A percentile compares a stretch with the other conserved stretches of the same genome.
phyloP scores from a whole-genome alignment of 2,329 filamentous ascomycete genomes.

The Xylariaceae sp. region DNA sequence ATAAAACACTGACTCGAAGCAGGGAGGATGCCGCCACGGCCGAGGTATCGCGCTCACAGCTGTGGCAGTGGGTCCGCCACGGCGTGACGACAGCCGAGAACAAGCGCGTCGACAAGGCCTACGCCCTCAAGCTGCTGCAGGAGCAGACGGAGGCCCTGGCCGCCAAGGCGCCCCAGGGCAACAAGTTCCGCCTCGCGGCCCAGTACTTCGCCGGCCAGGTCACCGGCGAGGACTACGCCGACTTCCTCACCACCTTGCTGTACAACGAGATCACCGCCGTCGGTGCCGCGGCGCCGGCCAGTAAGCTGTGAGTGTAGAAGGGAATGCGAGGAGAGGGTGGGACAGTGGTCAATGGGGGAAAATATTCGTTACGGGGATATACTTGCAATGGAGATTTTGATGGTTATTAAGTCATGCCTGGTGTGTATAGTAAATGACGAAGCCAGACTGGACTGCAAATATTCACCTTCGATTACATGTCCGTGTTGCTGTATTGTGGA shows the following conservation, averaged over 20 bases:
- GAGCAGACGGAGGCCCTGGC: conserved; percentile 77
- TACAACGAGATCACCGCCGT: conserved; percentile 32
- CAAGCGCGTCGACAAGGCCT: conserved; percentile 89
- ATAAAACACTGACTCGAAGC: conserved; percentile 2
- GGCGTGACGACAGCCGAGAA: conserved; percentile 76
- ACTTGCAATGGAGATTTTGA: too few relatives aligned
- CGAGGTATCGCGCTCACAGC: conserved; percentile 88
- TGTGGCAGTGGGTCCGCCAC: conserved; percentile 91
- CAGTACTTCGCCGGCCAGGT: conserved; percentile 92
- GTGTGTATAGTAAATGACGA: too few relatives aligned
- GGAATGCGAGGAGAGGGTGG: not conserved
- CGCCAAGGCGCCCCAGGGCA: conserved; percentile 73
- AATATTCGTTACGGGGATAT: too few relatives aligned
- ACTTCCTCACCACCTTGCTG: conserved; percentile 71
- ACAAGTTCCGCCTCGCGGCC: conserved; percentile 86
- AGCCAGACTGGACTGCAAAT: too few relatives aligned
- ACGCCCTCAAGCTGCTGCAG: conserved; percentile 78
- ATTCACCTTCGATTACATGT: too few relatives aligned
- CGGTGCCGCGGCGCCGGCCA: conserved; percentile 26
- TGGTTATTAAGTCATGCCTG: too few relatives aligned
- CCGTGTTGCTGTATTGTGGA: too few relatives aligned
- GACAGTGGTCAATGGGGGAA: too few relatives aligned
- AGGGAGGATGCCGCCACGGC: conserved; percentile 94
- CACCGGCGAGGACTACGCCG: conserved; percentile 94
- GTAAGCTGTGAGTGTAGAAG: conserved; percentile 21